These are phyloP conservation scores for Leucoagaricus sp. DNA, from an alignment of 1,284 basidiomycete genomes.

Conservation along the genomic window DNA sequence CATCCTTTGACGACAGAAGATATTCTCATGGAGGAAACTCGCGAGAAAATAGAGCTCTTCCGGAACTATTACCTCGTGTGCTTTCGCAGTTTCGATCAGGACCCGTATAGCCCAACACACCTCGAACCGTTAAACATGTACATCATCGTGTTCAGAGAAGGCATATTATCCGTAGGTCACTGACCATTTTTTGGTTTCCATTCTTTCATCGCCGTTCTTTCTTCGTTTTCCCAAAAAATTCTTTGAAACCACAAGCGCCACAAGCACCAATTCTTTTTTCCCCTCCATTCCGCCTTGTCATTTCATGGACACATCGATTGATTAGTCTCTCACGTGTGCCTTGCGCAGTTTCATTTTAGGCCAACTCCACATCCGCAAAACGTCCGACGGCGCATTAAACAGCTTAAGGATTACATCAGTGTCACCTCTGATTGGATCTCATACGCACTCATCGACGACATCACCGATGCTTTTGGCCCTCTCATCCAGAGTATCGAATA, in stretches of 20 bases:
- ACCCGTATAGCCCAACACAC: slow-evolving; percentile 96
- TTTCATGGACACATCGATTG: too few relatives aligned
- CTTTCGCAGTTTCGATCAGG: slow-evolving; percentile 99
- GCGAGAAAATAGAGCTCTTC: slow-evolving; percentile 99
- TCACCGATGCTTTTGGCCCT: slow-evolving; percentile 98
- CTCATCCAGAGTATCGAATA: slow-evolving; percentile 99
- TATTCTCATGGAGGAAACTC: slow-evolving; percentile 98
- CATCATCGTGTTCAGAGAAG: slow-evolving; percentile 98
- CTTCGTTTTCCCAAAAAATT: not conserved
- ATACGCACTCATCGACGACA: slow-evolving; percentile 99
- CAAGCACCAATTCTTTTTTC: too few relatives aligned
- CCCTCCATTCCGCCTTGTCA: too few relatives aligned
- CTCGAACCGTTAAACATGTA: slow-evolving; percentile 99
- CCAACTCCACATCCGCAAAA: slow-evolving; percentile 98
- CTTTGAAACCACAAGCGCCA: too few relatives aligned
- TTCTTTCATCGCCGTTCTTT: not conserved
- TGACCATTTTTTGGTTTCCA: not conserved
- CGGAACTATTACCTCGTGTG: slow-evolving; percentile 99
- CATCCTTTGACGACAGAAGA: slow-evolving; percentile 99
- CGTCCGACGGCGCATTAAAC: slow-evolving; percentile 97
- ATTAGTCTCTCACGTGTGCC: too few relatives aligned
- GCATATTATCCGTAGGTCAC: slow-evolving; percentile 82
- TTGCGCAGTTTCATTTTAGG: slow-evolving; percentile 89
- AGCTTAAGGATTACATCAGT: slow-evolving; percentile 98
- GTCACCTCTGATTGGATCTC: slow-evolving; percentile 99